These are phyloP conservation scores for Rutstroemia sydowiana DNA, from an alignment of 2,329 filamentous ascomycete species.

Conservation along the genomic window DNA sequence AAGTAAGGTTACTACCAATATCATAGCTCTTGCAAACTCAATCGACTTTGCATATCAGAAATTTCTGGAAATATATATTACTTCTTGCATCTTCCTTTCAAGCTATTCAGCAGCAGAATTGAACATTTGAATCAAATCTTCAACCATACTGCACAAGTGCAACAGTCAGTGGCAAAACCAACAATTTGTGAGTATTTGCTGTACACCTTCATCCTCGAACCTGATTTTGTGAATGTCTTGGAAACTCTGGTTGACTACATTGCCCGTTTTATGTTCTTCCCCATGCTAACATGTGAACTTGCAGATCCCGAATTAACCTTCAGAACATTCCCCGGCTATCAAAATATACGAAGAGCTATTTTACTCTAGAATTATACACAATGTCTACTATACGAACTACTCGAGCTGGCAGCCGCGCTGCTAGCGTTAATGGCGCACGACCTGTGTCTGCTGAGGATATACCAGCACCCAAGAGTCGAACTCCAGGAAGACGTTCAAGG, in stretches of 20 bases:
- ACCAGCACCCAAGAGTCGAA: slow-evolving; percentile 11
- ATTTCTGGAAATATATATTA: background rate
- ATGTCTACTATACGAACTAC: slow-evolving; percentile 25
- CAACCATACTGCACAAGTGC: too few species aligned
- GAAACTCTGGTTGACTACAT: too few species aligned
- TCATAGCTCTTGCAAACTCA: too few species aligned
- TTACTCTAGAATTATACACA: background rate
- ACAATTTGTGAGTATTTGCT: too few species aligned
- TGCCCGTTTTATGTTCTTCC: too few species aligned
- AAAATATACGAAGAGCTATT: background rate
- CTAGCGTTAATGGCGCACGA: slow-evolving; percentile 16
- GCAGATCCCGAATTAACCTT: background rate
- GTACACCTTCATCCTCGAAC: too few species aligned
- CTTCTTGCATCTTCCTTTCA: background rate
- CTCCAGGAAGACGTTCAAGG: slow-evolving; percentile 11
- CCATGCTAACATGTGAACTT: background rate
- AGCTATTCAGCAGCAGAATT: background rate
- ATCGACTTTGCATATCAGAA: background rate
- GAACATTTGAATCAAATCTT: too few species aligned
- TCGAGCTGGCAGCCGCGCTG: slow-evolving; percentile 20
- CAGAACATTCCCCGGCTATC: background rate
- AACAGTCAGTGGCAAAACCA: too few species aligned
- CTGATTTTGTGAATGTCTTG: too few species aligned
- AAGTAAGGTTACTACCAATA: too few species aligned
- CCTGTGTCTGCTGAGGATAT: slow-evolving; percentile 15